phyloP scores from a whole-genome alignment of 2,329 filamentous ascomycete genomes.

The Immersiporthe knoxdaviesiana region DNA sequence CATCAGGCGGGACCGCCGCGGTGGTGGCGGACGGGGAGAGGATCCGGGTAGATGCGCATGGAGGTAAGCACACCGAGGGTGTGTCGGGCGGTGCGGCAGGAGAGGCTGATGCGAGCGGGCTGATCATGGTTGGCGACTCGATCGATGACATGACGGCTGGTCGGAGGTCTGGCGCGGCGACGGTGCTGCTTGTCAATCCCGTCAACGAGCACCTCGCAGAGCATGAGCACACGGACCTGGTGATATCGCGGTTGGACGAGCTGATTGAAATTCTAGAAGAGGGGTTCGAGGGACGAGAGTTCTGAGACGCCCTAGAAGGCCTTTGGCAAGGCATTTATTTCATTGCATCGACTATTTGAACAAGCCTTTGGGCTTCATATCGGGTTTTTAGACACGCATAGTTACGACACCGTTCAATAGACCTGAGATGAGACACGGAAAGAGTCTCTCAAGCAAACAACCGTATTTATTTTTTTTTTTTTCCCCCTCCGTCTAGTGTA shows the following conservation, averaged over 20 bases:
- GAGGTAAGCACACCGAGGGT: conserved; percentile 31
- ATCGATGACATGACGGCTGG: conserved; percentile 95
- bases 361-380: neutral
- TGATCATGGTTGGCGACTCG: conserved; percentile 76
- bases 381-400: neutral
- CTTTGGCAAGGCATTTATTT: neutral
- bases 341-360: neutral
- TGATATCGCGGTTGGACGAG: conserved; percentile 73
- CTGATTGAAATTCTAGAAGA: conserved; percentile 73
- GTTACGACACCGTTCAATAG: neutral
- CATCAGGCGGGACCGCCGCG: neutral
- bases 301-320: conserved; percentile 20
- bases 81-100: conserved; percentile 31
- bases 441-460: neutral
- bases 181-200: conserved; percentile 85
- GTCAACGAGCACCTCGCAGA: conserved; percentile 71
- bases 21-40: conserved; percentile 13
- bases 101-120: conserved; percentile 47
- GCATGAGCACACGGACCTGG: conserved; percentile 78
- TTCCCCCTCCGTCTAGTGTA: conserved; percentile 2
- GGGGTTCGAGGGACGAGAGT: conserved; percentile 65
- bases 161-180: conserved; percentile 79
- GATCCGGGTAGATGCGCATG: conserved; percentile 18
- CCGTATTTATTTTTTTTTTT: neutral
- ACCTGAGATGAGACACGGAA: neutral